Evolutionary conservation across 2,329 filamentous ascomycete species (phyloP).

Genomic region (Zarea fungicola): DNA sequence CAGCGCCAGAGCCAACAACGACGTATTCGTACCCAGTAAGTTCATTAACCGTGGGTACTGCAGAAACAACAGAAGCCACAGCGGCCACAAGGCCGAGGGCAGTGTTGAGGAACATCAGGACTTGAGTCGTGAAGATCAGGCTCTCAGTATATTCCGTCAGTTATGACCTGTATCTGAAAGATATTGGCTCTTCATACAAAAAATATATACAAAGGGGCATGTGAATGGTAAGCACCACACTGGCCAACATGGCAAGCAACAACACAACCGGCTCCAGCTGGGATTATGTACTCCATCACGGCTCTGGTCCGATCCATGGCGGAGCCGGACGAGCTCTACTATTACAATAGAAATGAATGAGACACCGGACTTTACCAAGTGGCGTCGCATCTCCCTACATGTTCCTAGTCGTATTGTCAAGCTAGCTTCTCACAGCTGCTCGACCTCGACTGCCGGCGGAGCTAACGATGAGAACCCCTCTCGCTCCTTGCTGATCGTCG

Average conservation of each 20-base stretch:
- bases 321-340: no score
- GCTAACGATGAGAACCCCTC: no score
- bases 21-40: conserved; percentile 53
- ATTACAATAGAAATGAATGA: no score
- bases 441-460: no score
- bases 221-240: no score
- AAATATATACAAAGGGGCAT: no score
- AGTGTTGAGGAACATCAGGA: conserved; percentile 3
- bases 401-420: no score
- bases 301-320: background rate
- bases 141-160: background rate
- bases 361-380: background rate
- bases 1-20: conserved; percentile 55
- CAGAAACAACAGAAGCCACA: conserved; percentile 15
- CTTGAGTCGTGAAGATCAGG: background rate
- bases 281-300: background rate
- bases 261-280: background rate
- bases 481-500: background rate
- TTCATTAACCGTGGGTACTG: conserved; percentile 18
- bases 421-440: no score
- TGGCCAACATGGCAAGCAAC: no score
- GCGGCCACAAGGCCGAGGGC: conserved; percentile 18
- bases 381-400: background rate
- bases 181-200: background rate
- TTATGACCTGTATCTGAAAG: no score